These are phyloP conservation scores for Aspergillus amoenus DNA, from an alignment of 2,329 filamentous ascomycete genomes.

Conservation along the genomic window DNA sequence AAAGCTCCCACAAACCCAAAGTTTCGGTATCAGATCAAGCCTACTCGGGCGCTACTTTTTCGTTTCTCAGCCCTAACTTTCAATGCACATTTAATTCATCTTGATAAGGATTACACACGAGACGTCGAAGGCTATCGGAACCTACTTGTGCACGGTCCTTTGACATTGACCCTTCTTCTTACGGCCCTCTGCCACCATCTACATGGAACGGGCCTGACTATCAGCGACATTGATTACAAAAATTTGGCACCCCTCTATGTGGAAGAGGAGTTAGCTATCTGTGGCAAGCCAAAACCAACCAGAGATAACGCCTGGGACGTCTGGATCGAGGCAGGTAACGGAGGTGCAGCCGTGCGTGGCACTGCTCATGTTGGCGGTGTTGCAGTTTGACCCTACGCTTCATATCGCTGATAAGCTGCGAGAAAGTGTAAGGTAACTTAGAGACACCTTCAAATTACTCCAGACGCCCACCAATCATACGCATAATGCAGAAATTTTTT, in stretches of 20 bases:
- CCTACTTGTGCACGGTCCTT: constrained; percentile 81
- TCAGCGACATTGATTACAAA: constrained; percentile 69
- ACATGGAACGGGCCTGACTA: constrained; percentile 28
- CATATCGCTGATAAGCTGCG: not conserved
- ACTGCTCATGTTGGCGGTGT: constrained; percentile 33
- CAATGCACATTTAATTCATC: constrained; percentile 89
- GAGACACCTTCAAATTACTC: not conserved
- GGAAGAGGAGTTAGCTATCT: constrained; percentile 68
- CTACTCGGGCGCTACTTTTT: constrained; percentile 73
- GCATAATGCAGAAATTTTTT: not conserved
- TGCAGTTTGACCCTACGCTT: not conserved
- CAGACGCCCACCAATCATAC: not conserved
- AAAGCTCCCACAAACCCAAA: constrained; percentile 53
- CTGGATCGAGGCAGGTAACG: constrained; percentile 64
- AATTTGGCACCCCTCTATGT: constrained; percentile 82
- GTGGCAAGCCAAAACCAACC: constrained; percentile 55
- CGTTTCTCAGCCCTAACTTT: constrained; percentile 87
- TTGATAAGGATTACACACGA: constrained; percentile 70
- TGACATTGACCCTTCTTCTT: constrained; percentile 76
- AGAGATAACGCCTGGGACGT: constrained; percentile 55
- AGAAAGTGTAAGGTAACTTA: not conserved
- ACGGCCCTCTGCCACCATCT: constrained; percentile 62
- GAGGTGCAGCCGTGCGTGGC: constrained; percentile 65
- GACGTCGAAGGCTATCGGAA: constrained; percentile 71
- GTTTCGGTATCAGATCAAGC: constrained; percentile 61